Evolutionary conservation across 2,329 filamentous ascomycete species (phyloP).

Genomic region (Colletotrichum paranaense): DNA sequence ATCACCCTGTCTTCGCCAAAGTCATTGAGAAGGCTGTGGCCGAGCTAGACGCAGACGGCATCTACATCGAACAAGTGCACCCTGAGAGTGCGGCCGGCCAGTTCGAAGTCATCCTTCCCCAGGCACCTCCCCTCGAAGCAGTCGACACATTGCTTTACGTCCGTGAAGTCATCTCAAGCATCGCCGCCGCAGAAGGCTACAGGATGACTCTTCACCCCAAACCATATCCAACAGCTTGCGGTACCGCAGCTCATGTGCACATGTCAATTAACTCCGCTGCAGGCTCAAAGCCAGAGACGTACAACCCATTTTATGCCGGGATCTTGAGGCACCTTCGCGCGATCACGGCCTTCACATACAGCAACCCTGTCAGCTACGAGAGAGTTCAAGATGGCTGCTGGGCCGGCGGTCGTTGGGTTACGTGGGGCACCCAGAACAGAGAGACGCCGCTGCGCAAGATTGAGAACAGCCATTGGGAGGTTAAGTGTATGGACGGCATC

Average conservation of each 20-base stretch:
- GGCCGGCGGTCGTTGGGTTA: slow-evolving; percentile 82
- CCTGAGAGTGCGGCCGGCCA: slow-evolving; percentile 79
- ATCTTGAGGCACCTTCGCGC: slow-evolving; percentile 74
- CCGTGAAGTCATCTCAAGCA: slow-evolving; percentile 74
- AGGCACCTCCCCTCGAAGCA: slow-evolving; percentile 71
- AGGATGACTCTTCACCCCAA: slow-evolving; percentile 81
- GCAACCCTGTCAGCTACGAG: slow-evolving; percentile 74
- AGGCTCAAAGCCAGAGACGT: slow-evolving; percentile 54
- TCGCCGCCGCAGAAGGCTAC: slow-evolving; percentile 71
- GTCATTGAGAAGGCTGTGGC: slow-evolving; percentile 75
- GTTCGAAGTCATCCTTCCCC: slow-evolving; percentile 80
- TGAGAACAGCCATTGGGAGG: slow-evolving; percentile 76
- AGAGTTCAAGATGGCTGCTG: slow-evolving; percentile 76
- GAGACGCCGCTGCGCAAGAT: slow-evolving; percentile 80
- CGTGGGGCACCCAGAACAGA: slow-evolving; percentile 86
- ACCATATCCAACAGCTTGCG: slow-evolving; percentile 67
- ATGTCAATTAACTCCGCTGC: slow-evolving; percentile 69
- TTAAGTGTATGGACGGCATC: slow-evolving; percentile 82
- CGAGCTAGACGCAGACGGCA: slow-evolving; percentile 68
- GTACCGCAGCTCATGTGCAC: slow-evolving; percentile 77
- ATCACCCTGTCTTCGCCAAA: slow-evolving; percentile 65
- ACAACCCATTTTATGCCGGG: slow-evolving; percentile 78
- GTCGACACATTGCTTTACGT: slow-evolving; percentile 79
- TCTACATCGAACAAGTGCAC: slow-evolving; percentile 79
- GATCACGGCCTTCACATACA: slow-evolving; percentile 76